Conservation (phyloP, 1,139 yeast genomes). For the Pichia sp. region DNA sequence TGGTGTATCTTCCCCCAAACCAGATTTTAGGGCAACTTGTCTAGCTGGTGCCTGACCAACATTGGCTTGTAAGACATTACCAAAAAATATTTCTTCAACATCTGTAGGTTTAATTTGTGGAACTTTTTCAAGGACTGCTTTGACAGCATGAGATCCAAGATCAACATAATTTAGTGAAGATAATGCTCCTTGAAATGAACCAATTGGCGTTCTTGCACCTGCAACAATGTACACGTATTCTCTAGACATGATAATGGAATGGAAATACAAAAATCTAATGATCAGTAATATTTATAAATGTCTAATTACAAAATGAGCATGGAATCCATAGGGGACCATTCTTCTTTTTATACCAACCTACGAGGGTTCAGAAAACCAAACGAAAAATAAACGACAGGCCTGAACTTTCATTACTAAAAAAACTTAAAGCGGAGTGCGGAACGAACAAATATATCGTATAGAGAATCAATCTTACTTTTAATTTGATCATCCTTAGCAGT, state of each 20-base stretch:
- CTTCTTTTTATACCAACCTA: no score
- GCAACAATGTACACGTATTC: slow-evolving; percentile 80
- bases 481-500: no score
- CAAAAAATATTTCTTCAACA: slow-evolving; percentile 88
- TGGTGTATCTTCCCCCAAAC: slow-evolving; percentile 67
- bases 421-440: no score
- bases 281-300: background rate
- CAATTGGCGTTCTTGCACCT: slow-evolving; percentile 91
- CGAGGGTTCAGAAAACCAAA: no score
- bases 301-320: no score
- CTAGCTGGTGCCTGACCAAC: slow-evolving; percentile 98
- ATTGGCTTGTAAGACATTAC: slow-evolving; percentile 89
- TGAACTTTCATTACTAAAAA: no score
- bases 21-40: slow-evolving; percentile 91
- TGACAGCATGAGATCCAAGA: slow-evolving; percentile 88
- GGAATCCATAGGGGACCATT: no score
- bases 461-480: no score
- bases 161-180: slow-evolving; percentile 73
- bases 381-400: no score
- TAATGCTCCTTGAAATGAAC: slow-evolving; percentile 83
- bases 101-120: slow-evolving; percentile 71
- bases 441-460: no score
- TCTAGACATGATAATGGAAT: slow-evolving; percentile 21
- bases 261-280: background rate
- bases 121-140: slow-evolving; percentile 77